Percentiles rank a stretch among this genome's conserved stretches.
Conservation (phyloP, 495 filamentous ascomycete species). For the Pyronema omphalodes region DNA sequence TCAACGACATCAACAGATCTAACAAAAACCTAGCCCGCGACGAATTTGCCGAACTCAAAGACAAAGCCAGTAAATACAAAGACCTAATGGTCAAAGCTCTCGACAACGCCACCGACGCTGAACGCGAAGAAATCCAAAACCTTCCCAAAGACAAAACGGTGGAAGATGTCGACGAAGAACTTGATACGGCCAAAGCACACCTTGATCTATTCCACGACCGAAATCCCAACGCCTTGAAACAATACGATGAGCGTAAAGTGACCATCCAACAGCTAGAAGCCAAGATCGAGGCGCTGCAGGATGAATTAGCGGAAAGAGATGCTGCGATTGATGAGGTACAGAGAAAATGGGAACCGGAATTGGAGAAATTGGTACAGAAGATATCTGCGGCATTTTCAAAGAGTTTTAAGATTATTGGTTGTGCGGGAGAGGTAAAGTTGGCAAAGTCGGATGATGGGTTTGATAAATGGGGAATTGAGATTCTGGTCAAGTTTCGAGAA, state of each 20-base stretch:
- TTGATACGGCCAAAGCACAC: slow-evolving; percentile 52
- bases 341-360: slow-evolving; percentile 58
- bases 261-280: slow-evolving; percentile 24
- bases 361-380: slow-evolving; percentile 56
- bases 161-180: slow-evolving; percentile 53
- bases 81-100: neutral
- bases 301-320: slow-evolving; percentile 27
- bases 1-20: neutral
- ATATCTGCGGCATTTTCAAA: slow-evolving; percentile 81
- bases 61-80: neutral
- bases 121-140: slow-evolving; percentile 24
- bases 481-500: slow-evolving; percentile 84
- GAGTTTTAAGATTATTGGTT: slow-evolving; percentile 84
- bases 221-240: slow-evolving; percentile 53
- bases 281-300: slow-evolving; percentile 35
- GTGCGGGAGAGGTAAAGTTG: slow-evolving; percentile 77
- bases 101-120: slow-evolving; percentile 12
- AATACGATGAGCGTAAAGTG: slow-evolving; percentile 50
- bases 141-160: slow-evolving; percentile 31
- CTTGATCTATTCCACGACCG: slow-evolving; percentile 65
- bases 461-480: slow-evolving; percentile 82
- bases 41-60: neutral
- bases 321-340: slow-evolving; percentile 39
- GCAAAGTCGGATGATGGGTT: slow-evolving; percentile 70
- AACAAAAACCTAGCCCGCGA: neutral